Conservation (phyloP, 495 filamentous ascomycete species). For the Baudoinia panamericana region DNA sequence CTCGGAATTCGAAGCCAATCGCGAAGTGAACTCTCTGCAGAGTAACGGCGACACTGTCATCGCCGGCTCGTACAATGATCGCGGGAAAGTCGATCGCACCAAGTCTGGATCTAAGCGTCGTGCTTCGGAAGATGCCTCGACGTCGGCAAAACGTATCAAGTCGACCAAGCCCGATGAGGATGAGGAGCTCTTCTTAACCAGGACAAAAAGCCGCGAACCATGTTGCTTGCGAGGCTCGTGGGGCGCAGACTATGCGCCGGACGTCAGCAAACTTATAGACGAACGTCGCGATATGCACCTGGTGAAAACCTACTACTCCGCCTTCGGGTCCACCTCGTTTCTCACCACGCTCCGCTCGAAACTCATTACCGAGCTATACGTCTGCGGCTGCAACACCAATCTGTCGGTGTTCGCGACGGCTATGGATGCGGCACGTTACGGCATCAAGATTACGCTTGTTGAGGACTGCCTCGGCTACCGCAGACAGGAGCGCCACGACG, state of each 20-base stretch:
- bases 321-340: constrained; percentile 60
- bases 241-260: constrained; percentile 55
- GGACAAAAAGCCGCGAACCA: constrained; percentile 31
- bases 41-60: constrained; percentile 34
- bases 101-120: constrained; percentile 3
- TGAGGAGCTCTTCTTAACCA: constrained; percentile 50
- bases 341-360: constrained; percentile 57
- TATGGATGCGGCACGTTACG: constrained; percentile 76
- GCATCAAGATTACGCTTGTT: constrained; percentile 69
- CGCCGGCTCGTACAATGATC: constrained; percentile 7
- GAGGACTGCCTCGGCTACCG: constrained; percentile 86
- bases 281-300: constrained; percentile 46
- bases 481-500: constrained; percentile 53
- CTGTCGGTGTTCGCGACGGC: constrained; percentile 85
- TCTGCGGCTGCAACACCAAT: constrained; percentile 83
- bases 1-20: constrained; percentile 54
- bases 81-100: background rate
- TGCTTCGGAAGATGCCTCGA: background rate
- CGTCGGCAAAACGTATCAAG: background rate
- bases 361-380: constrained; percentile 80
- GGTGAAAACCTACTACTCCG: constrained; percentile 78
- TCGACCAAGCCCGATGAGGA: constrained; percentile 17
- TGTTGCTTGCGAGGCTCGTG: constrained; percentile 48
- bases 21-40: constrained; percentile 37
- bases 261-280: constrained; percentile 37